Evolutionary conservation across 768 basidiomycete genomes (phyloP), one percentile per base, ranked within the genome.

Genomic region (Sporobolomyces pararoseus): DNA sequence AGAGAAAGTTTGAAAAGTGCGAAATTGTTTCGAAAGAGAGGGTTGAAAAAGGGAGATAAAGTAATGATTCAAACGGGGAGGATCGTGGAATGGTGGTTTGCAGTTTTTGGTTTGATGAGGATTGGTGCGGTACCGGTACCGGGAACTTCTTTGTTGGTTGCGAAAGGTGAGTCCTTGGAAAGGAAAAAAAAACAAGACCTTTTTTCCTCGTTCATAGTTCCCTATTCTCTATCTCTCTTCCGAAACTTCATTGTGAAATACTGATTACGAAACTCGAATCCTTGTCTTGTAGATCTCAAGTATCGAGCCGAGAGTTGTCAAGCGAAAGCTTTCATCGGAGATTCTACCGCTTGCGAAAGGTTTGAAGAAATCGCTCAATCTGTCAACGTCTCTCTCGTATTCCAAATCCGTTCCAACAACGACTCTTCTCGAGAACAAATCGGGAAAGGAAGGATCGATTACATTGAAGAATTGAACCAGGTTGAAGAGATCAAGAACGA

Each of bases 1-100:
- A 55, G 65, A 7, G 37, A 64, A 46, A 64, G 54, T 14, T 2
- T 64, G 49, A 49, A 58, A 4, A 60, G 67, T 17, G 74, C 71
- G 23, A 50, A 50, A n/a, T 64, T 57, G 6, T 72, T 75, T 21
- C 23, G 13, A 5, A 17, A 61, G 10, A 6, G 12, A 7, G 71
- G 71, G 19, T n/a, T 75, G 34, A 54, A 46, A 46, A 72, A 72
- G 59, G 74, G 74, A 7, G 74, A 75, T 60, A 49, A 61, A 7
- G 70, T 72, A 19, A 39, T 72, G 39, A 51, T 75, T 4, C 71
- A 72, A 37, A 55, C 70, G 0, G 67, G 67, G 2, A 50, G 71
- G 4, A 44, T 66, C 10, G 14, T 21, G 13, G 70, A 70, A 39
- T 74, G 57, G 57, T 71, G 55, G 57, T n/a, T 63, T 27, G 65